phyloP scores from a whole-genome alignment of 73 alveolate genomes.

The Effrenium voratum region DNA sequence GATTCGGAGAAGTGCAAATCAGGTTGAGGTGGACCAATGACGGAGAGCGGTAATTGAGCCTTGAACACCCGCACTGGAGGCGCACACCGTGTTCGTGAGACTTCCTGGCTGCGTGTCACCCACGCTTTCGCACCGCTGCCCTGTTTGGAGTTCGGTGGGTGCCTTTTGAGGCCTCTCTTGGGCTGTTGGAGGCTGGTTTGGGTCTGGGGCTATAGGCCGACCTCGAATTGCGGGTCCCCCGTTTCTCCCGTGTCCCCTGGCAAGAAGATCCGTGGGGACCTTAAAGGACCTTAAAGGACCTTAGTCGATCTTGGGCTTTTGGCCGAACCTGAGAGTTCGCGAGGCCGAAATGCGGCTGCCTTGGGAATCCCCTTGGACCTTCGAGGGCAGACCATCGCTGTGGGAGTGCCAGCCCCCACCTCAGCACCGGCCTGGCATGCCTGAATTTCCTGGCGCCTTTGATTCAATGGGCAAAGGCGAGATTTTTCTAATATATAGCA shows the following conservation, averaged over 20 bases:
- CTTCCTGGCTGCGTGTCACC: constrained; percentile 64
- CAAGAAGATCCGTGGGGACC: constrained; percentile 38
- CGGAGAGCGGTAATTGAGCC: no score
- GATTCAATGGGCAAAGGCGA: no score
- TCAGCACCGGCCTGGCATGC: no score
- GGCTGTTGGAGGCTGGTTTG: background rate
- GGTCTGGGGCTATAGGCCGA: background rate
- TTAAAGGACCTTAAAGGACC: background rate
- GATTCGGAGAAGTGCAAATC: no score
- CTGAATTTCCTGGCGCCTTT: no score
- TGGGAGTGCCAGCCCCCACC: constrained; percentile 28
- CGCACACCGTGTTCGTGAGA: constrained; percentile 23
- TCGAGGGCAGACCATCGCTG: constrained; percentile 5
- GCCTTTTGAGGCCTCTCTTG: background rate
- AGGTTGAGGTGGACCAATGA: no score
- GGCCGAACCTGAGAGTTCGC: background rate
- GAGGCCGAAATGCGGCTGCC: constrained; percentile 70
- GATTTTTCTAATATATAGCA: no score
- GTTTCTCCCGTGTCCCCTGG: constrained; percentile 62
- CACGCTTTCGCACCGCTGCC: constrained; percentile 42
- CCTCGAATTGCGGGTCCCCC: background rate
- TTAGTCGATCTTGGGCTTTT: background rate
- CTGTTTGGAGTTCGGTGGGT: background rate
- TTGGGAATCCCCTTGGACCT: constrained; percentile 89
- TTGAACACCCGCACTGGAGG: no score